These are phyloP conservation scores for Boletellus sp. DNA, from an alignment of 1,284 basidiomycete genomes.

Conservation along the genomic window DNA sequence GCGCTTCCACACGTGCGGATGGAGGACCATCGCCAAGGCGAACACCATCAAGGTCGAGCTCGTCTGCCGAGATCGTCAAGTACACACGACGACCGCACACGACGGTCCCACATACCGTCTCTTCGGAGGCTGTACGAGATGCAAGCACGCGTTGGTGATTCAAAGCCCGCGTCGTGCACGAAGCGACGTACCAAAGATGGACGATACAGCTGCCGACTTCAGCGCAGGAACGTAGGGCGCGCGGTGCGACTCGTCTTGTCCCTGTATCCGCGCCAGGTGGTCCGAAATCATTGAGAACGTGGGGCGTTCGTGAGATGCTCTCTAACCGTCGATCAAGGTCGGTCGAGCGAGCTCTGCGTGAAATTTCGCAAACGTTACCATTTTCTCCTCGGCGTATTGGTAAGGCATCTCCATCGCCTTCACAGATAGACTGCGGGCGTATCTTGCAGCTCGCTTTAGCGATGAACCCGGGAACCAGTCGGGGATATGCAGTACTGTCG, in stretches of 20 bases:
- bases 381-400: conserved; percentile 1
- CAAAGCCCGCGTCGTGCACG: background rate
- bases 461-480: conserved; percentile 23
- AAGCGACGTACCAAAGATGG: conserved; percentile 11
- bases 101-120: conserved; percentile 12
- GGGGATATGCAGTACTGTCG: conserved; percentile 17
- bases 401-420: conserved; percentile 13
- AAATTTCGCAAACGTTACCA: background rate
- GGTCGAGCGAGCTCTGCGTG: background rate
- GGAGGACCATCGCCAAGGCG: conserved; percentile 33
- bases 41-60: conserved; percentile 19
- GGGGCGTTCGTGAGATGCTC: background rate
- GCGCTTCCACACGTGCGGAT: conserved; percentile 30
- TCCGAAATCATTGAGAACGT: conserved; percentile 14
- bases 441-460: conserved; percentile 9
- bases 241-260: conserved; percentile 3
- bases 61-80: conserved; percentile 7
- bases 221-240: background rate
- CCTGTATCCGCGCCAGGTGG: conserved; percentile 9
- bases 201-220: conserved; percentile 1
- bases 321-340: background rate
- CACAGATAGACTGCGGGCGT: background rate
- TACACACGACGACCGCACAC: background rate
- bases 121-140: conserved; percentile 6
- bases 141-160: background rate